These are phyloP conservation scores for Suillus clintonianus DNA, from an alignment of 768 basidiomycete species.

Conservation along the genomic window DNA sequence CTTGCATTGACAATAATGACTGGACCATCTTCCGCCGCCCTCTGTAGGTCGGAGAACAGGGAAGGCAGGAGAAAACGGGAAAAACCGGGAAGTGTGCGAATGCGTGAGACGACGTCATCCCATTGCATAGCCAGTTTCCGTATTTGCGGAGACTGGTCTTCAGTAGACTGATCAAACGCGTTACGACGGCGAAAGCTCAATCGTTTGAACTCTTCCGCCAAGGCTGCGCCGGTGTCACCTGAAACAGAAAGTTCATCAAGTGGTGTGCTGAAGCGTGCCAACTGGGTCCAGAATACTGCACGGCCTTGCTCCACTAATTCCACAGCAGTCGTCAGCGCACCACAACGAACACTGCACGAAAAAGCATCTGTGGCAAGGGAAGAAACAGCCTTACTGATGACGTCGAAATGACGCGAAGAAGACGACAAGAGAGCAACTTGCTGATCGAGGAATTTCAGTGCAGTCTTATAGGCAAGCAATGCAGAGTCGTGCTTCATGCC, in stretches of 20 bases:
- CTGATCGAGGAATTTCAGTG: conserved; percentile 3
- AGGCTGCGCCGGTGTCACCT: conserved; percentile 8
- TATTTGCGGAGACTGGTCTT: conserved; percentile 15
- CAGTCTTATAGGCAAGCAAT: conserved; percentile 2
- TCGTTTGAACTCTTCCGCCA: conserved; percentile 25
- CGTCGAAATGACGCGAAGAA: neutral
- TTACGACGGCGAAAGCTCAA: neutral
- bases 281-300: conserved; percentile 29
- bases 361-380: conserved; percentile 23
- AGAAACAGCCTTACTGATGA: neutral
- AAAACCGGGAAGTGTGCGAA: conserved; percentile 19
- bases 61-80: conserved; percentile 10
- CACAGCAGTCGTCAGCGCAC: conserved; percentile 22
- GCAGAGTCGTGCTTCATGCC: neutral
- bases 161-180: neutral
- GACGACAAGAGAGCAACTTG: neutral
- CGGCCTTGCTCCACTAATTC: conserved; percentile 38
- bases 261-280: conserved; percentile 22
- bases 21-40: conserved; percentile 3
- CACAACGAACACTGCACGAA: conserved; percentile 22
- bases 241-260: conserved; percentile 11
- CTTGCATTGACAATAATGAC: conserved; percentile 3
- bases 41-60: conserved; percentile 7
- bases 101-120: conserved; percentile 18
- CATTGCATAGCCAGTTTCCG: conserved; percentile 16